Percentiles rank a stretch among this genome's conserved stretches.
Evolutionary conservation across 148 eudicot species (phyloP).

Genomic region (Selenicereus undatus): DNA sequence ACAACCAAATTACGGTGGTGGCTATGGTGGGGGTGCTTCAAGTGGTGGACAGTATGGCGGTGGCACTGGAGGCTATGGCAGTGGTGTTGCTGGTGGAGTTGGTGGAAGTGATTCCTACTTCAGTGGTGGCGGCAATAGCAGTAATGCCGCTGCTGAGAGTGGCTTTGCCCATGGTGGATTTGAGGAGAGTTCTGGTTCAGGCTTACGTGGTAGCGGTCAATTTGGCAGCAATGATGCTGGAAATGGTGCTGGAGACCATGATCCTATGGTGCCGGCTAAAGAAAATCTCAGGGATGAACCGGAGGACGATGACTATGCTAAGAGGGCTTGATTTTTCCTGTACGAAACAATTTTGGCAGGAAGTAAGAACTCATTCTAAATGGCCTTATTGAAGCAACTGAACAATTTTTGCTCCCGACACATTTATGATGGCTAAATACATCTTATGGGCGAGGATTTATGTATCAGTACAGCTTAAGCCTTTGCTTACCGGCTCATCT

Average conservation of each 20-base stretch:
- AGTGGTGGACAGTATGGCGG: conserved; percentile 7
- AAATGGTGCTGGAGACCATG: conserved; percentile 23
- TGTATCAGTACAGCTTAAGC: conserved; percentile 18
- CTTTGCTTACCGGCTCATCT: neutral
- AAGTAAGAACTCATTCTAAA: neutral
- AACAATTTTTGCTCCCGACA: conserved; percentile 3
- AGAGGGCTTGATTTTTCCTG: conserved; percentile 27
- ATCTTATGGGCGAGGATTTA: conserved; percentile 8
- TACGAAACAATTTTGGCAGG: neutral
- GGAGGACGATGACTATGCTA: conserved; percentile 29
- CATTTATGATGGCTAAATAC: conserved; percentile 16
- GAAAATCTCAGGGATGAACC: conserved; percentile 25
- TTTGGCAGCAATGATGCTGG: conserved; percentile 27
- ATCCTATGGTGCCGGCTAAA: conserved; percentile 29
- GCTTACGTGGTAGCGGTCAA: conserved; percentile 16
- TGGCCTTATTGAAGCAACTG: neutral
- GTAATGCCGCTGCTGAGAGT: conserved; percentile 23
- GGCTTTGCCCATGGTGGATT: conserved; percentile 31
- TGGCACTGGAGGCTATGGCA: neutral
- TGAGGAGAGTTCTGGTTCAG: conserved; percentile 31
- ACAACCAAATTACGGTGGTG: conserved; percentile 11
- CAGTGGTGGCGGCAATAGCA: conserved; percentile 21
- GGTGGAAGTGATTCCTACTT: conserved; percentile 16
- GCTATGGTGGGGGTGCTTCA: neutral
- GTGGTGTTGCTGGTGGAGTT: conserved; percentile 4